Base-by-base conservation (phyloP, 495 filamentous ascomycete genomes). In the Neurospora sp. region DNA sequence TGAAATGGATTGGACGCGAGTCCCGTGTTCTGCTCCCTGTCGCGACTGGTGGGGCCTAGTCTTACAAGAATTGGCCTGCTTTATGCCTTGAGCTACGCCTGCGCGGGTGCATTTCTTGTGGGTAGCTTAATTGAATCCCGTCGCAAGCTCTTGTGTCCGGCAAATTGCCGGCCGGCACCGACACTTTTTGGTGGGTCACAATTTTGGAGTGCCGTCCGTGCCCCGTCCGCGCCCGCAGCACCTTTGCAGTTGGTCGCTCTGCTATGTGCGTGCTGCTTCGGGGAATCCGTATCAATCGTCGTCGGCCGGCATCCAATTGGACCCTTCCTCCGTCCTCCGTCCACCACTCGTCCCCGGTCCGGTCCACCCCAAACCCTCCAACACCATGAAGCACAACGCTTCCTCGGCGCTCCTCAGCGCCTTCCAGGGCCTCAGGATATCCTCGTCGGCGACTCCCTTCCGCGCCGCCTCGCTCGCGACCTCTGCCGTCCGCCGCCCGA, bases 401-500 rank as follows among this genome's bases (percentile, higher is more conserved):
- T 77, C 81, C 16, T 80, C 79, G 73, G 78, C 77, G 72, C 81
- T 86, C 71, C 74, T 82, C 70, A 75, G 79, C 65, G 83, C 84
- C 72, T 82, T 86, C 37, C 80, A 80, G 70, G 80, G 80, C 42
- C 79, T 86, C 27, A 80, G 77, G 71, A 83, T 86, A 80, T 73
- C 81, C 27, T 65, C 53, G 12, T 75, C 79, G 16, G 74, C 76
- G 20, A 76, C 76, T 5, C 53, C 76, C 37, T 73, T 76, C 69
- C 80, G 79, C 41, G 76, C 53, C 27, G 27, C 79, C 14, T 78
- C 76, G 12, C 80, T 82, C 71, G 75, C 74, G 76, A 69, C 80
- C 20, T 76, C 75, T 69, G 69, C 73, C 69, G 44, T 48, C 59
- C 71, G 72, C 22, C 75, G 70, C 18, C 53, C 42, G 27, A 22